Base-by-base conservation (phyloP, 108 stramenopile species). In the Cyclostephanos tholiformis region DNA sequence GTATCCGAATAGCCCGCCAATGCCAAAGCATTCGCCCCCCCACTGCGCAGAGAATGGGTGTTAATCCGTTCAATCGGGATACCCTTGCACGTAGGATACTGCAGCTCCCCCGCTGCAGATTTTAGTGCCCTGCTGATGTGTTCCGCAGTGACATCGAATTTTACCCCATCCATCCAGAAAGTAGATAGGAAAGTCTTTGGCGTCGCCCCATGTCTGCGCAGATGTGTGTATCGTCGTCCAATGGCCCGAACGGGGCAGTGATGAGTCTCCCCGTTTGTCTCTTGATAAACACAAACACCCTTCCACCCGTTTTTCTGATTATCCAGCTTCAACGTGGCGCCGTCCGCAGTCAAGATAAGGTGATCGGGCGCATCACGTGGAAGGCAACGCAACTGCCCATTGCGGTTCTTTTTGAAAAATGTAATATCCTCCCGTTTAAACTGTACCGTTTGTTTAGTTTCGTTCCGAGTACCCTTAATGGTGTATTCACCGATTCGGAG, bases 401-500 rank as follows among this genome's bases (percentile, higher is more conserved):
- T 36, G 29, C 12, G 12, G 36, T 60, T 4, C 12, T 11, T 20
- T 36, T 14, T 36, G 59, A 62, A 62, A 19, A 62, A 62, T 4
- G 61, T 62, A 16, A 35, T 16, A 30, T 59, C 57, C 13, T 62
- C 36, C 10, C 39, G 0, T 43, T 36, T 19, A n/a, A 62, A 62
- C 12, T 62, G 61, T 0, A 36, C 36, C 4, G 61, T 62, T 41
- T 41, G 61, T 19, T 62, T 62, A 0, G 61, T 30, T 10, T 43
- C 30, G 20, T 62, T 41, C 13, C 6, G 36, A 0, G 10, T 2
- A 5, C 38, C 5, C 12, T 62, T 62, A 0, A 62, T n/a, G 19
- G 65, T 66, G 25, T 66, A 66, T 10, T 66, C 65, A 4, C 65
- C 65, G 0, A 66, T 27, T 0, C 65, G 17, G 0, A 49, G 25